Percentiles rank a stretch among this genome's conserved stretches.
Conservation (phyloP, 305 asterid species). For the Solanum hybrid region DNA sequence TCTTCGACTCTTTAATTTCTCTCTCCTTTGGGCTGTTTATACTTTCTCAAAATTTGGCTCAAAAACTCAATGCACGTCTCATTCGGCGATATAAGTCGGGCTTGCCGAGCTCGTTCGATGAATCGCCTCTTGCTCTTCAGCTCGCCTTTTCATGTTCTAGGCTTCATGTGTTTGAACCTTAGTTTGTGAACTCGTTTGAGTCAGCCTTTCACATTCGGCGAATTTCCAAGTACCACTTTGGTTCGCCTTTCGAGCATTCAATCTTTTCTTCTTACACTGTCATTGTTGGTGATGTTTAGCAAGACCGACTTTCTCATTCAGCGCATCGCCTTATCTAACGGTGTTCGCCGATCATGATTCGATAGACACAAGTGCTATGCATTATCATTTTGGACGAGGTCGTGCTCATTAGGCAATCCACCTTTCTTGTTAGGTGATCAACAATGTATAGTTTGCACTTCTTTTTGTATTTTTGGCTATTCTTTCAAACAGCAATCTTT, state of each 20-base stretch:
- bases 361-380: not conserved
- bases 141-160: not conserved
- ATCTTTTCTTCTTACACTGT: not conserved
- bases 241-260: too few species aligned
- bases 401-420: not conserved
- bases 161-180: not conserved
- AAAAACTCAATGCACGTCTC: not conserved
- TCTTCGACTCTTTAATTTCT: not conserved
- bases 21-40: not conserved
- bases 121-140: not conserved
- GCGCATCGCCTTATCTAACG: not conserved
- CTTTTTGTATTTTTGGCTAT: not conserved
- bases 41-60: not conserved
- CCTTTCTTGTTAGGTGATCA: not conserved
- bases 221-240: too few species aligned
- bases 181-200: not conserved
- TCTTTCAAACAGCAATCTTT: not conserved
- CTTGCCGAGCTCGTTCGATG: not conserved
- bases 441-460: not conserved
- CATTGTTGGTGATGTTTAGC: not conserved
- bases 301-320: too few species aligned
- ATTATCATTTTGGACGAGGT: too few species aligned
- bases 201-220: not conserved
- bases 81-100: not conserved
- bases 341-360: not conserved